phyloP scores from a whole-genome alignment of 2,329 filamentous ascomycete genomes.

The Sclerotinia borealis region DNA sequence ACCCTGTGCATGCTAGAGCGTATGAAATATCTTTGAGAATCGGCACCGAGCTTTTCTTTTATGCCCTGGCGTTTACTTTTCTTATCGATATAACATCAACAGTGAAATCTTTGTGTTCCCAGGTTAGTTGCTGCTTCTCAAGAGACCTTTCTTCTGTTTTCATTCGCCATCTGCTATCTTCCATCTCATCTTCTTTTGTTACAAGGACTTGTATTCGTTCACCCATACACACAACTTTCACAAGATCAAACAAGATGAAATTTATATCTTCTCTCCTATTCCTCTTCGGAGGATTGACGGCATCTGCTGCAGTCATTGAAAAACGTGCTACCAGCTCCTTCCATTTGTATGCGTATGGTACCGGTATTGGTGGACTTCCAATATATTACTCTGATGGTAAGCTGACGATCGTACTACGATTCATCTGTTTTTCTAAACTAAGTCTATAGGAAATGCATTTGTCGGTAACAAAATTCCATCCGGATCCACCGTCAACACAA shows the following conservation, averaged over 20 bases:
- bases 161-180: not conserved
- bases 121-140: not conserved
- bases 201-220: not conserved
- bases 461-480: not conserved
- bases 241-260: not conserved
- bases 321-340: not conserved
- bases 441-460: not conserved
- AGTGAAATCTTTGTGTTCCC: not conserved
- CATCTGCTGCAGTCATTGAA: constrained; percentile 1
- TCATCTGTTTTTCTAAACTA: not conserved
- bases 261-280: constrained; percentile 2
- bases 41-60: not conserved
- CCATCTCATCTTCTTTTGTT: not conserved
- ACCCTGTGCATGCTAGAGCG: not conserved
- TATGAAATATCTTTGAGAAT: not conserved
- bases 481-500: not conserved
- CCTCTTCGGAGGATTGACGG: not conserved
- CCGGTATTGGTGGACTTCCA: constrained; percentile 3
- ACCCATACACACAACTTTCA: not conserved
- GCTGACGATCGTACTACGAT: not conserved
- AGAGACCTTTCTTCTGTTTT: not conserved
- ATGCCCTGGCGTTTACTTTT: not conserved
- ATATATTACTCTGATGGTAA: constrained; percentile 8
- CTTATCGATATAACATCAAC: not conserved
- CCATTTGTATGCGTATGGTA: constrained; percentile 8